These are phyloP conservation scores for Sphaerosporella brunnea DNA, from an alignment of 495 filamentous ascomycete species.

Conservation along the genomic window DNA sequence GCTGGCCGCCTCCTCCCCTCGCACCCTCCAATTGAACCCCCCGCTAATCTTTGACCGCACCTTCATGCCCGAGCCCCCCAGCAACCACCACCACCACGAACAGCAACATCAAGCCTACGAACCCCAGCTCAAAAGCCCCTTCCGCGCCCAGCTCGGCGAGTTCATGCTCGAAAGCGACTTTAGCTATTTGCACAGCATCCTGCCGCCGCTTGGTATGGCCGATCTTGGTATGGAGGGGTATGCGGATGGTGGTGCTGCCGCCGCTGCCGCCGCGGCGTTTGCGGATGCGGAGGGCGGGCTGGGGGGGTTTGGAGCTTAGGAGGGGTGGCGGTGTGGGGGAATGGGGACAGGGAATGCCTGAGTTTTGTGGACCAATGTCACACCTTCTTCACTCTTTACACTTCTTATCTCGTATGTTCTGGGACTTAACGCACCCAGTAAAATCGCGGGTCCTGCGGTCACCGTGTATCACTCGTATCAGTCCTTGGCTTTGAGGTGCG, in stretches of 20 bases:
- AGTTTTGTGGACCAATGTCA: no score
- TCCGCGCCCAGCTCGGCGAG: conserved; percentile 30
- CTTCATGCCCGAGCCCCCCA: background rate
- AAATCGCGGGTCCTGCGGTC: no score
- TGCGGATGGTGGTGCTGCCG: no score
- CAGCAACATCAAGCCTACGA: background rate
- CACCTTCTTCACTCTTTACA: no score
- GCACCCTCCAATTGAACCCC: conserved; percentile 8
- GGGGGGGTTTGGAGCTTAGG: background rate
- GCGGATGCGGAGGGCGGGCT: background rate
- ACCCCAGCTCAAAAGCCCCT: conserved; percentile 16
- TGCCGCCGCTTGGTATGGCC: conserved; percentile 17
- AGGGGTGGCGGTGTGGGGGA: background rate
- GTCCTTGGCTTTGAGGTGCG: no score
- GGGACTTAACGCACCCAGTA: no score
- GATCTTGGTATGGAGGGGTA: conserved; percentile 5
- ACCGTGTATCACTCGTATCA: no score
- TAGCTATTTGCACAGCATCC: conserved; percentile 20
- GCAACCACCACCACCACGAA: background rate
- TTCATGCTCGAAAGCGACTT: conserved; percentile 33
- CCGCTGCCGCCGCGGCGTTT: no score
- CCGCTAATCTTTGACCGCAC: conserved; percentile 4
- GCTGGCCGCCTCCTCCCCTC: conserved; percentile 17
- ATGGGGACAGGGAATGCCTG: background rate
- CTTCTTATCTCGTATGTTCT: no score